Percentiles rank a stretch among this genome's conserved stretches.
phyloP scores from a whole-genome alignment of 805 yeast genomes.

The Barnettozyma populi region DNA sequence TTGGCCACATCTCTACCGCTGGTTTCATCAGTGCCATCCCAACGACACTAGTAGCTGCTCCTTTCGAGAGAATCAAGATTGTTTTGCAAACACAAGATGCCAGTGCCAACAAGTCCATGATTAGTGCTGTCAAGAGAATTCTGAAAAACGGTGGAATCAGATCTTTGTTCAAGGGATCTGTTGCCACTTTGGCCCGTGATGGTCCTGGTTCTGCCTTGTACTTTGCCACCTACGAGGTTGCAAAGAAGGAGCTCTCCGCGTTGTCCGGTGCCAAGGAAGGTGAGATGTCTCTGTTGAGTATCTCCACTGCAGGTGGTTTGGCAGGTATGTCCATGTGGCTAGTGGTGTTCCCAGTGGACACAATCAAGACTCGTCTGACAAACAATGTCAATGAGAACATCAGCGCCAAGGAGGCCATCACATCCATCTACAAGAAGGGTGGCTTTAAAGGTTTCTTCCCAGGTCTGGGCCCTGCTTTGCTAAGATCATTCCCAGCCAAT shows the following conservation, averaged over 20 bases:
- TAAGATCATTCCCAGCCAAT: conserved; percentile 95
- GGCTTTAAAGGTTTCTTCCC: conserved; percentile 95
- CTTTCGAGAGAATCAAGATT: conserved; percentile 93
- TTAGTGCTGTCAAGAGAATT: conserved; percentile 56
- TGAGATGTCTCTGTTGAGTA: conserved; percentile 61
- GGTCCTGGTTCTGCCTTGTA: conserved; percentile 97
- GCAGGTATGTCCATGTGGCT: conserved; percentile 98
- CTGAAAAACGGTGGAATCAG: conserved; percentile 75
- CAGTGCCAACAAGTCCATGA: conserved; percentile 36
- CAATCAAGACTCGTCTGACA: conserved; percentile 58
- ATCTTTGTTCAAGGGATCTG: conserved; percentile 86
- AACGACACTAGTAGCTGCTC: conserved; percentile 94
- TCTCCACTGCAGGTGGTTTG: conserved; percentile 87
- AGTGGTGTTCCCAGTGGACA: conserved; percentile 92
- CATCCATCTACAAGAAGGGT: conserved; percentile 62
- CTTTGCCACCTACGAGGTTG: conserved; percentile 87
- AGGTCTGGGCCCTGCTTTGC: conserved; percentile 92
- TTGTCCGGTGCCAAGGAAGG: conserved; percentile 37
- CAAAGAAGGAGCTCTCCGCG: conserved; percentile 57
- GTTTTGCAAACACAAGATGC: conserved; percentile 73
- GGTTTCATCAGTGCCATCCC: conserved; percentile 95
- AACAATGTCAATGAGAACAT: conserved; percentile 33
- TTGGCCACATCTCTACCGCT: conserved; percentile 76
- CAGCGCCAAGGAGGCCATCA: conserved; percentile 61
- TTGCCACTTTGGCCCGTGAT: conserved; percentile 90